Conservation (phyloP, 2,329 filamentous ascomycete genomes). For the Colletotrichum sp. region DNA sequence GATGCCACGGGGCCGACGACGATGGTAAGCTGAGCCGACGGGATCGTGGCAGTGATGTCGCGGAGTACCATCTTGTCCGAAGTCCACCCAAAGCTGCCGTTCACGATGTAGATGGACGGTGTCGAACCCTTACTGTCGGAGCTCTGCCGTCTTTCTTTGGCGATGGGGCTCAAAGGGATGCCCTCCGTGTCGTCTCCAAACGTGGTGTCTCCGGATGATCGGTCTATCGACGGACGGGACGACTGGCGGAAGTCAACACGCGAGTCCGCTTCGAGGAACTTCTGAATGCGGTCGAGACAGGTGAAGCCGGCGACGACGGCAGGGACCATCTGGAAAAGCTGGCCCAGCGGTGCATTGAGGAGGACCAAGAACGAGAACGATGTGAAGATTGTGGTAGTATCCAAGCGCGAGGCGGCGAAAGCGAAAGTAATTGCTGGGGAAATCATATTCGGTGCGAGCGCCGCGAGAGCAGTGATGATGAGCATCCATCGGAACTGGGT, state of each 20-base stretch:
- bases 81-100: slow-evolving; percentile 37
- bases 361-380: slow-evolving; percentile 38
- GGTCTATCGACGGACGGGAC: not conserved
- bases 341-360: slow-evolving; percentile 33
- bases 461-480: slow-evolving; percentile 31
- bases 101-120: not conserved
- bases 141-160: not conserved
- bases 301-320: slow-evolving; percentile 33
- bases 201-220: slow-evolving; percentile 17
- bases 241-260: slow-evolving; percentile 28
- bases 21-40: slow-evolving; percentile 36
- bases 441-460: slow-evolving; percentile 38
- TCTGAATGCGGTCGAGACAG: slow-evolving; percentile 39
- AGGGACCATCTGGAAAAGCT: slow-evolving; percentile 37
- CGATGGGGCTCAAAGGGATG: not conserved
- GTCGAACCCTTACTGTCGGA: not conserved
- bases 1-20: slow-evolving; percentile 44
- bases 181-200: slow-evolving; percentile 3
- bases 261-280: slow-evolving; percentile 35
- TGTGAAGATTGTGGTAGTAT: slow-evolving; percentile 32
- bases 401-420: slow-evolving; percentile 25
- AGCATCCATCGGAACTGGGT: slow-evolving; percentile 27
- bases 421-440: slow-evolving; percentile 39
- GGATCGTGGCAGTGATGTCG: slow-evolving; percentile 36
- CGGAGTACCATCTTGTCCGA: slow-evolving; percentile 29